Conservation (phyloP, 164 flowering plant species). For the Berberis vulgaris region DNA sequence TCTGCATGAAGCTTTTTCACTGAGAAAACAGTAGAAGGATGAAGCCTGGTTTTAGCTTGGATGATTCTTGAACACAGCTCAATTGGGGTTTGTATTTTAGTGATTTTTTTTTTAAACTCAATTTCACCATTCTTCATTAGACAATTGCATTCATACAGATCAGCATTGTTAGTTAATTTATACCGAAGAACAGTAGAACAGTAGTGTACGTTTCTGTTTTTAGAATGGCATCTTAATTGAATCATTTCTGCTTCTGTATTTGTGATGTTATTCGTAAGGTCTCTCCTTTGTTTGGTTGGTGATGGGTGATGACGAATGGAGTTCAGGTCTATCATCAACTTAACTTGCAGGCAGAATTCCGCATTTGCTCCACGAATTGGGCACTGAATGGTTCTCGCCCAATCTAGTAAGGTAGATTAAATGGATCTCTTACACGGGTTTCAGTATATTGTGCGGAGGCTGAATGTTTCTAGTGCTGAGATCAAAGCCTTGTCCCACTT, state of each 20-base stretch:
- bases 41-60: background rate
- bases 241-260: background rate
- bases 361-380: no score
- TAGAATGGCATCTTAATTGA: background rate
- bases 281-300: background rate
- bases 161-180: conserved; percentile 8
- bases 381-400: no score
- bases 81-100: conserved; percentile 12
- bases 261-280: background rate
- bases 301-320: no score
- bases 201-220: background rate
- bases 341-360: no score
- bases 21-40: conserved; percentile 12
- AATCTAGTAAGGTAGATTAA: no score
- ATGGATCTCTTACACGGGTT: no score
- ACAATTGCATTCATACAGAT: conserved; percentile 9
- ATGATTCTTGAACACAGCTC: conserved; percentile 14
- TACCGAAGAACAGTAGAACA: background rate
- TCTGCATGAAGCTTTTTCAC: conserved; percentile 85
- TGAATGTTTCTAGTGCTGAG: no score
- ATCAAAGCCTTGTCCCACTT: no score
- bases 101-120: conserved; percentile 9
- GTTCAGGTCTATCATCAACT: no score
- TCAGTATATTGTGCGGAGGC: no score
- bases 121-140: conserved; percentile 12